A percentile compares a stretch with the other conserved stretches of the same genome.
phyloP scores from a whole-genome alignment of 2,329 filamentous ascomycete species.

The Phaeosphaeria sp. region DNA sequence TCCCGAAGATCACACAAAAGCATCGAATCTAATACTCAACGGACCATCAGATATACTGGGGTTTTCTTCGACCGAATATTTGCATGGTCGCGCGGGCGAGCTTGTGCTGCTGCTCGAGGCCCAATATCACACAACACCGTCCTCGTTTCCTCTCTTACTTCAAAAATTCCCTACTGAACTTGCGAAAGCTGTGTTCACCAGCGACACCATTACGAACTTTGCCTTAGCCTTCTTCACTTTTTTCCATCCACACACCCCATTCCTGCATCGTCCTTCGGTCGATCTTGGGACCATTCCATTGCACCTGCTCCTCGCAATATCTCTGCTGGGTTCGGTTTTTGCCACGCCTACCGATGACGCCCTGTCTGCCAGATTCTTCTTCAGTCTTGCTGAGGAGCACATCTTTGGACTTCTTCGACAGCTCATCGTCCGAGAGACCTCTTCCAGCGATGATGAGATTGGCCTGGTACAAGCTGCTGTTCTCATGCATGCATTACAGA shows the following conservation, averaged over 20 bases:
- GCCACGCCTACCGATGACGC: slow-evolving; percentile 15
- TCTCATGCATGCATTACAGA: slow-evolving; percentile 12
- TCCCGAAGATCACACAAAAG: neutral
- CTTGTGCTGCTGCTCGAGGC: neutral
- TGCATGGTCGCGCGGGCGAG: neutral
- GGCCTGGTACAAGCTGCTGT: slow-evolving; percentile 16
- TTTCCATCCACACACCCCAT: slow-evolving; percentile 55
- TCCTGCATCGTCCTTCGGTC: slow-evolving; percentile 47
- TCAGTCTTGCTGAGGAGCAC: slow-evolving; percentile 17
- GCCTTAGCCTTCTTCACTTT: slow-evolving; percentile 53
- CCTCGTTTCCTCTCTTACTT: neutral
- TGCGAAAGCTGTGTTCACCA: slow-evolving; percentile 15
- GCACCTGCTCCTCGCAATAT: slow-evolving; percentile 49
- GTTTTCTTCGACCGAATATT: neutral
- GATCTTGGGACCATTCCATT: slow-evolving; percentile 49
- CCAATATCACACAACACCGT: slow-evolving; percentile 1
- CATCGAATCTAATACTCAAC: neutral
- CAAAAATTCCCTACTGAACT: neutral
- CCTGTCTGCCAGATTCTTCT: slow-evolving; percentile 13
- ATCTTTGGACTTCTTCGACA: slow-evolving; percentile 12
- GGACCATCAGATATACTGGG: neutral
- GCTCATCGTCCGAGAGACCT: neutral
- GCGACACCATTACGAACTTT: slow-evolving; percentile 27
- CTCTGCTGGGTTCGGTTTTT: slow-evolving; percentile 47
- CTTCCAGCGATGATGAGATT: neutral